Conservation (phyloP, 148 eudicot genomes). For the Fagopyrum tataricum region DNA sequence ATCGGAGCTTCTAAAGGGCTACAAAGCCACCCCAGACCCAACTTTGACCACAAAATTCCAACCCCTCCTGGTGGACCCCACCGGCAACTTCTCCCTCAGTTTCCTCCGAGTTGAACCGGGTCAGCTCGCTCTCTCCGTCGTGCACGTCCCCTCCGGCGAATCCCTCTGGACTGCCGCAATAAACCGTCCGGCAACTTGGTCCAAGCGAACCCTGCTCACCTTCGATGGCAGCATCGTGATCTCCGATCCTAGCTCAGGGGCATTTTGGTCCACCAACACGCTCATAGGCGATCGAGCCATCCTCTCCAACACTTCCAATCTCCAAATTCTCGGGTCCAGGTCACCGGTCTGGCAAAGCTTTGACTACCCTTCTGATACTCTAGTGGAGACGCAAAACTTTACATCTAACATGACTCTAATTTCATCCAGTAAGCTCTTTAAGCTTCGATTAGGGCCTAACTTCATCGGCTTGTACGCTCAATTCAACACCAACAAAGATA, state of each 20-base stretch:
- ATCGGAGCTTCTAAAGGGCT: slow-evolving; percentile 45
- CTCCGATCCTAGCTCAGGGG: slow-evolving; percentile 42
- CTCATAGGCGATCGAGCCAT: slow-evolving; percentile 57
- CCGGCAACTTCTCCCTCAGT: slow-evolving; percentile 64
- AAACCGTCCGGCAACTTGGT: slow-evolving; percentile 38
- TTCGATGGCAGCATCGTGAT: slow-evolving; percentile 86
- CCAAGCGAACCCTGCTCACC: slow-evolving; percentile 29
- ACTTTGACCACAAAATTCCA: slow-evolving; percentile 39
- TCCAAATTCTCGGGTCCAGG: slow-evolving; percentile 24
- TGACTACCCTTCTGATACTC: slow-evolving; percentile 70
- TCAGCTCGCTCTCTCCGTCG: slow-evolving; percentile 53
- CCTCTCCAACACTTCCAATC: slow-evolving; percentile 48
- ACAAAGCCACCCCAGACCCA: slow-evolving; percentile 48
- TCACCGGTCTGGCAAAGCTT: slow-evolving; percentile 64
- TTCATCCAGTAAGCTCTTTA: slow-evolving; percentile 61
- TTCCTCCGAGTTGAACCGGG: slow-evolving; percentile 51
- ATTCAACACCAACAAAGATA: slow-evolving; percentile 28
- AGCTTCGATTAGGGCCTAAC: slow-evolving; percentile 66
- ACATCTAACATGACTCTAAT: slow-evolving; percentile 62
- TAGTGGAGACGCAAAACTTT: slow-evolving; percentile 77
- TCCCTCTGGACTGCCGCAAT: slow-evolving; percentile 53
- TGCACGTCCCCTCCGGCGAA: slow-evolving; percentile 66
- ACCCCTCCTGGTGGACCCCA: slow-evolving; percentile 49
- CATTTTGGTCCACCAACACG: slow-evolving; percentile 67
- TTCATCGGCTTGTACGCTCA: slow-evolving; percentile 62